Conservation (phyloP, 2,329 filamentous ascomycete species). For the Pseudogymnoascus sp. region DNA sequence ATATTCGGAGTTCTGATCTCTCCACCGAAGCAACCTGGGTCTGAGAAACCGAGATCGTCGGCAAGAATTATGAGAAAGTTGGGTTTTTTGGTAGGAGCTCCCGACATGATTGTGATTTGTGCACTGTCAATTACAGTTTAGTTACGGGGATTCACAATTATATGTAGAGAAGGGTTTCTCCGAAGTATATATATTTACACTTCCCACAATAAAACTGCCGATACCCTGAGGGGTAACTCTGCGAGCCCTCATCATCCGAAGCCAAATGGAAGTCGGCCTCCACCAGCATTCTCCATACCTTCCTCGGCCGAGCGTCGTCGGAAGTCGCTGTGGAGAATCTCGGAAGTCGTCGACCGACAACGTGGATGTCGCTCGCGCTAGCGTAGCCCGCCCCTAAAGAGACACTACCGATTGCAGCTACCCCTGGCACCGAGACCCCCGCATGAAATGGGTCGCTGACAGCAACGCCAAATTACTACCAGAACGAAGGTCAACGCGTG, state of each 20-base stretch:
- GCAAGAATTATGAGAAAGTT: conserved; percentile 40
- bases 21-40: conserved; percentile 43
- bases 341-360: background rate
- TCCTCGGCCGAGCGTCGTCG: background rate
- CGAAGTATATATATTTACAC: background rate
- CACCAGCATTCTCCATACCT: background rate
- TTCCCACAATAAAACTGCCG: background rate
- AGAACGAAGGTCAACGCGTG: background rate
- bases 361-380: conserved; percentile 1
- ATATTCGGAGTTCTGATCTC: conserved; percentile 51
- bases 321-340: background rate
- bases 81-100: conserved; percentile 13
- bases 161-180: background rate
- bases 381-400: background rate
- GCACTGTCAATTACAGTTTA: background rate
- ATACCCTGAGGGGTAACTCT: conserved; percentile 3
- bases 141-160: background rate
- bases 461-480: background rate
- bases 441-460: background rate
- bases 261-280: background rate
- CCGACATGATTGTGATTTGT: background rate
- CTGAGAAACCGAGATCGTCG: conserved; percentile 37
- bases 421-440: background rate
- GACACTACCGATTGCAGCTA: background rate
- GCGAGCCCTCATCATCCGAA: background rate